Evolutionary conservation across 1,139 yeast species (phyloP), one percentile per base, ranked within the genome.

Genomic region (Pichia sorboxylosa): DNA sequence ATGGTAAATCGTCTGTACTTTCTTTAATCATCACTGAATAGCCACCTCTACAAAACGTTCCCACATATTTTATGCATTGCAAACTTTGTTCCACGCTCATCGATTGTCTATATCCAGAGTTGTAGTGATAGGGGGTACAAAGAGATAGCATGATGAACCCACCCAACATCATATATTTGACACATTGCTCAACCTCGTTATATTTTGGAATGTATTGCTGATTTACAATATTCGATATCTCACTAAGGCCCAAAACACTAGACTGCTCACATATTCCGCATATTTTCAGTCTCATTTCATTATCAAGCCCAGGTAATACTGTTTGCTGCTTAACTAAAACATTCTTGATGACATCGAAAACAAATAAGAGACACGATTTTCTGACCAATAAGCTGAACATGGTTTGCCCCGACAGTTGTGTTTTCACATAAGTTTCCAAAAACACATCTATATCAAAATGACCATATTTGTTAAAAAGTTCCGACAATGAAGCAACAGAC

Each of bases 111-210:
- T 32, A 32, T 3, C 36, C 39, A 4, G 20, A 23, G 16, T 32
- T 36, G 16, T 36, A 39, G 29, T 39, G 42, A 13, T 32, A 32
- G 6, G 26, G 19, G n/a, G 39, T 24, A 23, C 33, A 37, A 14
- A 14, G 7, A 3, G 31, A 21, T 13, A 39, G 17, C 13, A 21
- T 19, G 5, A 34, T 18, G 22, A 36, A 36, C 1, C 32, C 27
- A 11, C 23, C 26, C 3, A 36, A 15, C 19, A 39, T 27, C 6
- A 34, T 18, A 17, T 37, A 35, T 11, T 24, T 26, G 22, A 28
- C 27, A n/a, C 18, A 13, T 7, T 17, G 27, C 6, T 29, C 18
- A 14, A 20, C 26, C 3, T 11, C 19, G 10, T 20, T n/a, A 17
- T 32, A 39, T 3, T 24, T 21, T 7, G 13, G 7, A 13, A 39